A percentile compares a stretch with the other conserved stretches of the same genome.
Evolutionary conservation across 177 flowering plant species (phyloP).

Genomic region (Telopea speciosissima): DNA sequence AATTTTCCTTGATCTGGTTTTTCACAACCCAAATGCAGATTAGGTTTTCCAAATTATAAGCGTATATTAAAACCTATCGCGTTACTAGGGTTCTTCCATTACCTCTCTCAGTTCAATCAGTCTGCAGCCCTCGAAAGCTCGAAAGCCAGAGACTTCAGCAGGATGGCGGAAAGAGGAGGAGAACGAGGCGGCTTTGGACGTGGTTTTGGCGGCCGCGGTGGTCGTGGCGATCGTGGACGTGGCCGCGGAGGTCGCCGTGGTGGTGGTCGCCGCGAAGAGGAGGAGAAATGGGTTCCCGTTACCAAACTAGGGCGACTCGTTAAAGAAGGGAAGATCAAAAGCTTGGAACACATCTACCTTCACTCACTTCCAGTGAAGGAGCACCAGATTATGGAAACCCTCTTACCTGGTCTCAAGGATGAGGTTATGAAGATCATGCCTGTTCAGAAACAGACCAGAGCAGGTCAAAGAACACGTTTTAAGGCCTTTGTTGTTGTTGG

Average conservation of each 20-base stretch:
- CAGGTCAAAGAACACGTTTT: slow-evolving; percentile 45
- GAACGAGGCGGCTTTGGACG: slow-evolving; percentile 36
- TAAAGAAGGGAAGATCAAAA: slow-evolving; percentile 26
- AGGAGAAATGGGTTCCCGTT: slow-evolving; percentile 41
- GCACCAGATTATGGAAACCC: slow-evolving; percentile 38
- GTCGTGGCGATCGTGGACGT: slow-evolving; percentile 24
- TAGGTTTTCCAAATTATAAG: too few species aligned
- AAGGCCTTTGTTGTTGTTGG: slow-evolving; percentile 51
- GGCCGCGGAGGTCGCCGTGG: slow-evolving; percentile 29
- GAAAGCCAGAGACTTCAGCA: background rate
- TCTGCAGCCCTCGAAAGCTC: background rate
- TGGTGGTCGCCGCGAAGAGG: slow-evolving; percentile 29
- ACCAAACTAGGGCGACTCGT: slow-evolving; percentile 44
- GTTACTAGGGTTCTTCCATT: background rate
- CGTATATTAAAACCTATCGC: too few species aligned
- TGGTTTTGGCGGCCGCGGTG: slow-evolving; percentile 29
- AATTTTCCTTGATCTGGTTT: too few species aligned
- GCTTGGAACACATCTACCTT: slow-evolving; percentile 43
- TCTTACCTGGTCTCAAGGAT: slow-evolving; percentile 33
- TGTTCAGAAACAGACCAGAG: slow-evolving; percentile 48
- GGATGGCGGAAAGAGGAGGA: slow-evolving; percentile 30
- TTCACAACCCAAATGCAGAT: too few species aligned
- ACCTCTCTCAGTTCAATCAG: background rate
- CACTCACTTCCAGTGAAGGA: slow-evolving; percentile 48
- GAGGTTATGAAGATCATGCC: slow-evolving; percentile 56